These are phyloP conservation scores for Solanum dulcamara DNA, from an alignment of 257 asterid species.

Conservation along the genomic window DNA sequence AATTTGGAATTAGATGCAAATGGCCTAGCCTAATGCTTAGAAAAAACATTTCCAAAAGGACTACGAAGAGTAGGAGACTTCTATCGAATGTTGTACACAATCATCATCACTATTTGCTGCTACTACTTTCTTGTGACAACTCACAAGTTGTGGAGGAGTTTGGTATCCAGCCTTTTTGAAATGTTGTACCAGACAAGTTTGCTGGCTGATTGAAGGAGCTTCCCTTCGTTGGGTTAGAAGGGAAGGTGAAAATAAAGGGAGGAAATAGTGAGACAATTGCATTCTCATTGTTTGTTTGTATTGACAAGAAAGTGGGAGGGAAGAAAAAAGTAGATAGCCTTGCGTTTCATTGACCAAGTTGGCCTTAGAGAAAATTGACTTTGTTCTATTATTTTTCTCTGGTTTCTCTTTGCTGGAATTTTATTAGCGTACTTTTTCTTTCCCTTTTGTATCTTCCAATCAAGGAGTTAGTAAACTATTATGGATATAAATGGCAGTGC, in stretches of 20 bases:
- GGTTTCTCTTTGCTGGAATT: neutral
- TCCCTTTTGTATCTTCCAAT: neutral
- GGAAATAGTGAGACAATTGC: neutral
- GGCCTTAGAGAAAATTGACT: neutral
- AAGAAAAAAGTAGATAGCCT: neutral
- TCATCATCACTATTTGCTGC: neutral
- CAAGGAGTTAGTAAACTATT: neutral
- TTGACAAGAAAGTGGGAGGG: neutral
- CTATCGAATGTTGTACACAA: neutral
- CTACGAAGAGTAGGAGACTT: neutral
- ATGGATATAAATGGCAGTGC: neutral
- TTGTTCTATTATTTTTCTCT: neutral
- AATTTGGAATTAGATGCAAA: neutral
- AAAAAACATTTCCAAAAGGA: neutral
- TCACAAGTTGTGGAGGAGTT: neutral
- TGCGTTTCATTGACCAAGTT: neutral
- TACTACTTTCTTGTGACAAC: neutral
- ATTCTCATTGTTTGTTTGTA: neutral
- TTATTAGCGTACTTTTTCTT: neutral
- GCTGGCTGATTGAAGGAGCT: neutral
- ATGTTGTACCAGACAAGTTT: neutral
- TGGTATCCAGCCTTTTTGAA: neutral
- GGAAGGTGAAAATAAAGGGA: neutral
- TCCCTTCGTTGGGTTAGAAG: neutral
- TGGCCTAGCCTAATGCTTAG: neutral